phyloP scores from a whole-genome alignment of 2,329 filamentous ascomycete species.

The Epichloe brachyelytri region DNA sequence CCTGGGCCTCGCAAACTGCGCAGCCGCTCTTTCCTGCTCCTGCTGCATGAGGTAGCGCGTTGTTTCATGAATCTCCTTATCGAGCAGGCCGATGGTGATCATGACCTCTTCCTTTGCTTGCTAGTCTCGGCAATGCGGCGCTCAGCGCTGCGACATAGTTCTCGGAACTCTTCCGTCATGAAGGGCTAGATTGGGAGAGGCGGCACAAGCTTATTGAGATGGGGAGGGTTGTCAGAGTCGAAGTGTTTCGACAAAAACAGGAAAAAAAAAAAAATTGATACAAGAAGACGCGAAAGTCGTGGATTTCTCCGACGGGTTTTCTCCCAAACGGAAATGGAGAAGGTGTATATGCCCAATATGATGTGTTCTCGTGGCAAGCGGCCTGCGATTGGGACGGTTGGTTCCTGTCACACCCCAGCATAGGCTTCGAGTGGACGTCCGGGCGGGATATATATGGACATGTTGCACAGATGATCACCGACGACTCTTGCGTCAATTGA shows the following conservation, averaged over 20 bases:
- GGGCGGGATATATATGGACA: background rate
- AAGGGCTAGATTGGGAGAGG: background rate
- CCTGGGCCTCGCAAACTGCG: constrained; percentile 1
- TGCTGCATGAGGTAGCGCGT: constrained; percentile 1
- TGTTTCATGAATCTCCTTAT: constrained; percentile 3
- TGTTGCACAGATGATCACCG: background rate
- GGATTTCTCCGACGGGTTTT: background rate
- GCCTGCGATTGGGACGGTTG: constrained; percentile 1
- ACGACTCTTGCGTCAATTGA: constrained; percentile 10
- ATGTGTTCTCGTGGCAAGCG: background rate
- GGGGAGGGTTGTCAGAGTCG: no score
- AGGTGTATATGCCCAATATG: background rate
- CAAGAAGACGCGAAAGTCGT: background rate
- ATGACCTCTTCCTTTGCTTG: constrained; percentile 1
- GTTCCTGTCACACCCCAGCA: background rate
- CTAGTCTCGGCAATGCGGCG: background rate
- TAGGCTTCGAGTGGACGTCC: background rate
- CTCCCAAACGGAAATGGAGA: background rate
- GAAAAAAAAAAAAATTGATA: background rate
- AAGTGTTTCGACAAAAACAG: background rate
- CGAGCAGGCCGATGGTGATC: constrained; percentile 1
- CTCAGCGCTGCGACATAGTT: background rate
- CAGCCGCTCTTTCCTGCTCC: constrained; percentile 1
- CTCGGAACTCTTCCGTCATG: background rate
- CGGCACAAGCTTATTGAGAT: background rate